A percentile compares a stretch with the other conserved stretches of the same genome.
Conservation (phyloP, 257 asterid genomes). For the Petunia secreta region DNA sequence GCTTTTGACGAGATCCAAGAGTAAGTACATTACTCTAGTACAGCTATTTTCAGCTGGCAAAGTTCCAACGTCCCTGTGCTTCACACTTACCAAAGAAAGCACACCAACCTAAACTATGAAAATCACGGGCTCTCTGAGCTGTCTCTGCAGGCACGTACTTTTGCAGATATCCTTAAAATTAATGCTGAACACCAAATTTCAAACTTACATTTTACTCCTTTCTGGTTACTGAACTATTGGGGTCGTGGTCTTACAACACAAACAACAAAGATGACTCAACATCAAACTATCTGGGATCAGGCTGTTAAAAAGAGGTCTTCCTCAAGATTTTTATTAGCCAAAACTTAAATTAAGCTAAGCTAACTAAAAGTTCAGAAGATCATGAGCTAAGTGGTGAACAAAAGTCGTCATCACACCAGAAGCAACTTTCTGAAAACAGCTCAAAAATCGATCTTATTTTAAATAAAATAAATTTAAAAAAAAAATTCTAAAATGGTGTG, state of each 20-base stretch:
- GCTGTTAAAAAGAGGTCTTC: neutral
- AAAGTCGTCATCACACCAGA: neutral
- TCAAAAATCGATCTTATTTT: neutral
- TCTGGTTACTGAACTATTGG: conserved; percentile 7
- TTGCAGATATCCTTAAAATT: neutral
- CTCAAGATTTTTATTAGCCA: neutral
- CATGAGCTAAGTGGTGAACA: neutral
- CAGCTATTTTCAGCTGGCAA: neutral
- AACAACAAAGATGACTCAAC: neutral
- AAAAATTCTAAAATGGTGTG: neutral
- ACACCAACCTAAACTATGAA: neutral
- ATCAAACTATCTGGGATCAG: neutral
- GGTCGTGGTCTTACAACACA: neutral
- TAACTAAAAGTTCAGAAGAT: neutral
- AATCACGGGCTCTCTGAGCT: neutral
- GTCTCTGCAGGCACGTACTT: neutral
- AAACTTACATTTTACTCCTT: neutral
- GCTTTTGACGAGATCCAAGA: neutral
- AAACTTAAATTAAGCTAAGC: neutral
- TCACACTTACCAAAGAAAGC: neutral
- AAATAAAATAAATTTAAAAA: neutral
- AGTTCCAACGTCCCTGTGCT: neutral
- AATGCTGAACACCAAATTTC: neutral
- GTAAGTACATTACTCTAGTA: neutral
- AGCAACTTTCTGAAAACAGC: conserved; percentile 3